These are phyloP conservation scores for Tolypocladium cylindrosporum DNA, from an alignment of 2,329 filamentous ascomycete genomes.

Conservation along the genomic window DNA sequence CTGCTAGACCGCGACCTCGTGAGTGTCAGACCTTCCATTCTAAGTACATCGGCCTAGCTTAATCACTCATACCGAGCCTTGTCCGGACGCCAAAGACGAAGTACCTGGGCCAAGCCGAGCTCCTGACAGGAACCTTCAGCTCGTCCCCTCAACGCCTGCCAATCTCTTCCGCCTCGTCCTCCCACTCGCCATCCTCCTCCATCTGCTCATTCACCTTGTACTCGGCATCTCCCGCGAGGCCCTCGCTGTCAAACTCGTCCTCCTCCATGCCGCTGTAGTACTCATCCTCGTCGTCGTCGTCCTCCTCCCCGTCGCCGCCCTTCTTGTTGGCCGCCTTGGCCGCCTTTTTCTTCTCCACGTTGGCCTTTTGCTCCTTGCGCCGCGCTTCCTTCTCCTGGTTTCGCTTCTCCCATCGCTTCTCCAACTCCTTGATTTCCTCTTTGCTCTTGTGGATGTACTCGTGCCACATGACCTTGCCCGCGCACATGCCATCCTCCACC, in stretches of 20 bases:
- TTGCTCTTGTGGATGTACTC: constrained; percentile 82
- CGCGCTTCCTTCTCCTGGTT: constrained; percentile 73
- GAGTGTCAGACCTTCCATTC: neutral
- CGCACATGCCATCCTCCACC: constrained; percentile 87
- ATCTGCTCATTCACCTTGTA: constrained; percentile 37
- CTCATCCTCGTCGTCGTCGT: constrained; percentile 32
- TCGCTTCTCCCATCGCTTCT: constrained; percentile 72
- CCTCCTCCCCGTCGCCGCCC: constrained; percentile 19
- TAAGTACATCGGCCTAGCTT: neutral
- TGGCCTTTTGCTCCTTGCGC: constrained; percentile 75
- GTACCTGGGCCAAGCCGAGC: too few relatives aligned
- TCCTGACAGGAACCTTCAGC: too few relatives aligned
- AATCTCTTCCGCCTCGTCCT: constrained; percentile 30
- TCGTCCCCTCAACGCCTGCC: neutral
- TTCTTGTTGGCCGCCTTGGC: constrained; percentile 32
- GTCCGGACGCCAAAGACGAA: neutral
- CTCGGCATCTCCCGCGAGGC: constrained; percentile 37
- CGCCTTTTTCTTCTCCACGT: constrained; percentile 74
- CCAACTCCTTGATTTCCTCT: constrained; percentile 66
- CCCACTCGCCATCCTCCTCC: constrained; percentile 41
- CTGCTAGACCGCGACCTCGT: neutral
- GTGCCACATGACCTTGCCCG: constrained; percentile 94
- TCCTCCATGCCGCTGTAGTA: constrained; percentile 35
- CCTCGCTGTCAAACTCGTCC: constrained; percentile 42
- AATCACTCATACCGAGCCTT: neutral